These are phyloP conservation scores for Lentinula aciculospora DNA, from an alignment of 768 basidiomycete species.

Conservation along the genomic window DNA sequence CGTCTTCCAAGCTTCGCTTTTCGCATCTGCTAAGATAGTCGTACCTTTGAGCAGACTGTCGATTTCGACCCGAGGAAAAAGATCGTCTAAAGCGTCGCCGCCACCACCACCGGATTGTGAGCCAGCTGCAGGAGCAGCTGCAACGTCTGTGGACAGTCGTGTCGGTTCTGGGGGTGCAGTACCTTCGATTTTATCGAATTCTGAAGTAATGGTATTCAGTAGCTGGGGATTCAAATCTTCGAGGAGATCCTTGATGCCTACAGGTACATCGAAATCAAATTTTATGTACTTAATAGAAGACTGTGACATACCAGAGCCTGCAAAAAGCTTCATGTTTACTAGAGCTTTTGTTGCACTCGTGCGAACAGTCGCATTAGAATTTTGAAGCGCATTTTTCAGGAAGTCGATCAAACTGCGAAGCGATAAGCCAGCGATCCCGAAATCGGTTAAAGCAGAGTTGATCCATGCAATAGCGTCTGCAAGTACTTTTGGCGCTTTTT, in stretches of 20 bases:
- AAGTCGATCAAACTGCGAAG: slow-evolving; percentile 86
- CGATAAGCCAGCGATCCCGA: slow-evolving; percentile 84
- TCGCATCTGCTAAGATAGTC: slow-evolving; percentile 74
- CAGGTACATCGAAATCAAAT: slow-evolving; percentile 1
- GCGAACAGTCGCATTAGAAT: slow-evolving; percentile 91
- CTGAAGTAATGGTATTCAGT: slow-evolving; percentile 79
- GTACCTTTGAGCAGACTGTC: slow-evolving; percentile 82
- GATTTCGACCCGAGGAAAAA: slow-evolving; percentile 93
- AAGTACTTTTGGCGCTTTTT: slow-evolving; percentile 95
- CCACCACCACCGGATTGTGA: slow-evolving; percentile 35
- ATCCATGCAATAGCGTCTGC: slow-evolving; percentile 90
- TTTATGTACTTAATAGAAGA: neutral
- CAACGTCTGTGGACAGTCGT: slow-evolving; percentile 72
- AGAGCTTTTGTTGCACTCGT: slow-evolving; percentile 91
- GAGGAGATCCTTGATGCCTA: slow-evolving; percentile 88
- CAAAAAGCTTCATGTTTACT: slow-evolving; percentile 88
- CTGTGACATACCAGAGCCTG: slow-evolving; percentile 65
- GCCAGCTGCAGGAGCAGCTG: slow-evolving; percentile 36
- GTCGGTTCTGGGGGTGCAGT: slow-evolving; percentile 72
- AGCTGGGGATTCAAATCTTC: slow-evolving; percentile 95
- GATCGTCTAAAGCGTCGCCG: slow-evolving; percentile 81
- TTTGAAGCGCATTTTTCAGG: slow-evolving; percentile 78
- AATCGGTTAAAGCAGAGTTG: slow-evolving; percentile 79
- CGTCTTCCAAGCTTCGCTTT: slow-evolving; percentile 94
- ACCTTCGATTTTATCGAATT: slow-evolving; percentile 91